Base-by-base conservation (phyloP, 441 rosid species). In the Croton setiger region DNA sequence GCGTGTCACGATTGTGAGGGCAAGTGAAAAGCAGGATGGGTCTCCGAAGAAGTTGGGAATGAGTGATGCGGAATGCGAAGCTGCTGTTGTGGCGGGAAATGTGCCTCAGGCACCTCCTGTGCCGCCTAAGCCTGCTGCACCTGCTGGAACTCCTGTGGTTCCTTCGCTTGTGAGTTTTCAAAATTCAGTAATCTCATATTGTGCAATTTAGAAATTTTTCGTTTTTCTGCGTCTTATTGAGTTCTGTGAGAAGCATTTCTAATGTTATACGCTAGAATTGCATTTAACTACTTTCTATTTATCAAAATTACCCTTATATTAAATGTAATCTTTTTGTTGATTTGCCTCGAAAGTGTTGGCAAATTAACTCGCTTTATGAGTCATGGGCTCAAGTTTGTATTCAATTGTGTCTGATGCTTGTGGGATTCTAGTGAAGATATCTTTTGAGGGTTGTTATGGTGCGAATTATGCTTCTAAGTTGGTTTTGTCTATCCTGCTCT, bases 101-200 rank as follows among this genome's bases (percentile, higher is more conserved):
- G 87, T 79, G 36, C 98, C 97, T 0, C 87, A 92, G 47, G 91
- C 96, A 33, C 99, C 98, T 81, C 89, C 96, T 7, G 82, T 85
- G 49, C 98, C 88, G 13, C 91, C 92, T 21, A 90, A 70, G 75
- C 90, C 98, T 3, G 92, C 76, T 3, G 81, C 93, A 44, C 98
- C 99, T 5, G 84, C 80, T 66, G 96, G 97, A 70, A 95, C 98
- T 41, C 99, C 98, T 0, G 76, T 81, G 7, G 84, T 86, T 68
- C 80, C 90, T 77, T 80, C 81, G 52, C 87, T 86, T 60, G 99
- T 92, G 70, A 82, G 94, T 83, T 37, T 54, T 36, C 18, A 69
- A n/a, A 41, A 23, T 37, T 36, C 44, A 23, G 6, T 27, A 11
- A 3, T 45, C 17, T 15, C 51, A 14, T 11, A 11, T 11, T 45